A percentile compares a stretch with the other conserved stretches of the same genome.
These are phyloP conservation scores for Cytidiella melzeri DNA, from an alignment of 768 basidiomycete genomes.

Conservation along the genomic window DNA sequence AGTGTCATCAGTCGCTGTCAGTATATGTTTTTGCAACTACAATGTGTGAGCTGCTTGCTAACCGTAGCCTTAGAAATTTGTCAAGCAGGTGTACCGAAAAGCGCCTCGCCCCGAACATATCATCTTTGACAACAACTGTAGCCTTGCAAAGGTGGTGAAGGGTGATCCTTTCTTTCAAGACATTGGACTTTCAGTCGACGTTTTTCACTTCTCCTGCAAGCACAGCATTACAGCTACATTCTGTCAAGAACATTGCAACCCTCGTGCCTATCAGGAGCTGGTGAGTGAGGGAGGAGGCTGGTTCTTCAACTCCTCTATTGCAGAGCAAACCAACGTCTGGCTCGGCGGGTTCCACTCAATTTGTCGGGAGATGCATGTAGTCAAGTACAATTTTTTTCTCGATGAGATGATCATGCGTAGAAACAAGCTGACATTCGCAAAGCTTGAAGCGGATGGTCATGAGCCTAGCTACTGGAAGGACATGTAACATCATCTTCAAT, in stretches of 20 bases:
- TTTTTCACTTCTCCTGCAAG: conserved; percentile 33
- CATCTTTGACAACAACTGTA: conserved; percentile 25
- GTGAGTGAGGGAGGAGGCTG: conserved; percentile 16
- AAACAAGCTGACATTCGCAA: too few relatives aligned
- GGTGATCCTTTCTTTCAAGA: conserved; percentile 13
- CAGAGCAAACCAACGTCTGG: conserved; percentile 32
- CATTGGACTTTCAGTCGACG: conserved; percentile 27
- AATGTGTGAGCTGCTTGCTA: background rate
- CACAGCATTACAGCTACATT: conserved; percentile 24
- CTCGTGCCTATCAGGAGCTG: conserved; percentile 21
- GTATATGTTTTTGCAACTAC: conserved; percentile 8
- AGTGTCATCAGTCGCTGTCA: conserved; percentile 6
- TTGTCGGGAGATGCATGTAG: conserved; percentile 21
- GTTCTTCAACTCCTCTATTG: conserved; percentile 30
- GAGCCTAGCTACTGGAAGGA: too few relatives aligned
- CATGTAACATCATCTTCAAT: too few relatives aligned
- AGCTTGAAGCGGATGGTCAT: too few relatives aligned
- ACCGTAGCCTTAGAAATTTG: conserved; percentile 11
- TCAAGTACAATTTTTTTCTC: too few relatives aligned
- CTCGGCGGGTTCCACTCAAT: conserved; percentile 27
- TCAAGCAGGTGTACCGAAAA: conserved; percentile 1
- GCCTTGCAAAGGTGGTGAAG: conserved; percentile 19
- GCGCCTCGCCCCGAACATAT: conserved; percentile 21
- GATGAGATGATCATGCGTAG: conserved; percentile 23
- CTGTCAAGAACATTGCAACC: conserved; percentile 27